These are phyloP conservation scores for Gossypium laxum DNA, from an alignment of 441 rosid species.

Conservation along the genomic window DNA sequence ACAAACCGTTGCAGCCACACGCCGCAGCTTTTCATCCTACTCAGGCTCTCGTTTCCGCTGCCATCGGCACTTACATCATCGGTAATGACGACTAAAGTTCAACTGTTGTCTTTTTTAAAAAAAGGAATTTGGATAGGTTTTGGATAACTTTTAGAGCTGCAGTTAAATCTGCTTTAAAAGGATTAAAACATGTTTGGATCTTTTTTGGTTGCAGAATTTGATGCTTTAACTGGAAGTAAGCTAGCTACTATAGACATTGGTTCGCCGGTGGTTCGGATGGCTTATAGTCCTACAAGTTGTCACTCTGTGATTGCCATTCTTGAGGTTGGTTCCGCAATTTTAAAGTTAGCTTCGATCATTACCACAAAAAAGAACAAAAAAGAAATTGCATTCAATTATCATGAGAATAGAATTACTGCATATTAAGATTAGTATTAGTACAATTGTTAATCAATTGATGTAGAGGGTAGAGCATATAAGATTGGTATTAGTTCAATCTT, in stretches of 20 bases:
- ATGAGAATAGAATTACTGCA: not conserved
- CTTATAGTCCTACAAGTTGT: constrained; percentile 73
- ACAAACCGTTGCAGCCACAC: constrained; percentile 84
- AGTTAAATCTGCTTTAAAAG: constrained; percentile 9
- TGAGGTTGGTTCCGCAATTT: constrained; percentile 39
- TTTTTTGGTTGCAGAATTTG: constrained; percentile 52
- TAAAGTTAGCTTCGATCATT: not conserved
- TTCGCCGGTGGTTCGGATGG: constrained; percentile 75
- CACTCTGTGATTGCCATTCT: constrained; percentile 81
- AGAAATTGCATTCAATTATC: not conserved
- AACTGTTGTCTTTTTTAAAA: not conserved
- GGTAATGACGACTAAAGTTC: constrained; percentile 31
- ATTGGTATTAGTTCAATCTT: not conserved
- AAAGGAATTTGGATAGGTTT: not conserved
- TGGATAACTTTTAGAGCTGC: not conserved
- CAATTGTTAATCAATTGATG: not conserved
- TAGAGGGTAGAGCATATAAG: not conserved
- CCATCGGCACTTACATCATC: constrained; percentile 61
- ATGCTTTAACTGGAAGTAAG: constrained; percentile 88
- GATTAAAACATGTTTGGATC: not conserved
- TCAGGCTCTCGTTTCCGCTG: constrained; percentile 79
- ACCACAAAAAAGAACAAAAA: not conserved
- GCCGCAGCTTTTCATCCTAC: constrained; percentile 85
- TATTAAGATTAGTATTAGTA: not conserved
- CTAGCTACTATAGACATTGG: constrained; percentile 72